Evolutionary conservation across 306 rosid genomes (phyloP).

Genomic region (Ochetophila trinervis): DNA sequence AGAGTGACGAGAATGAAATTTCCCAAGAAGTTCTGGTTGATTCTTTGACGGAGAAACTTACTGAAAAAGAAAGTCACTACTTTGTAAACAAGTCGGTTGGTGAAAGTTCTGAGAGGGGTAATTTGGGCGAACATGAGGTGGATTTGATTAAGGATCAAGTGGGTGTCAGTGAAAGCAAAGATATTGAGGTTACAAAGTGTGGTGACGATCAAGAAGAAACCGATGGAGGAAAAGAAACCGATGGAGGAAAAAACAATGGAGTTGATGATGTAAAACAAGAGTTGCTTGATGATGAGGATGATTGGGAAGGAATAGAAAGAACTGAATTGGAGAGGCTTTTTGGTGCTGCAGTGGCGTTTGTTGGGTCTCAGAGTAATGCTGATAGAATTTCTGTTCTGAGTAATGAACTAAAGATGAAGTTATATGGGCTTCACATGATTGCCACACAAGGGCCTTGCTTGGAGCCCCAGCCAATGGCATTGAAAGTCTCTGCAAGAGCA

Average conservation of each 20-base stretch:
- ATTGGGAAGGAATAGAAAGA: slow-evolving; percentile 80
- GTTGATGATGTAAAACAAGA: slow-evolving; percentile 15
- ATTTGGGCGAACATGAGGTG: slow-evolving; percentile 23
- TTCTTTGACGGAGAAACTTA: slow-evolving; percentile 26
- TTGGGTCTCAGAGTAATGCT: slow-evolving; percentile 34
- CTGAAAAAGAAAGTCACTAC: slow-evolving; percentile 17
- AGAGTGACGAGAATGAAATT: slow-evolving; percentile 17
- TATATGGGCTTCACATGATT: slow-evolving; percentile 61
- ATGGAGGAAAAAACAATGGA: slow-evolving; percentile 16
- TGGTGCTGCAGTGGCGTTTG: slow-evolving; percentile 51
- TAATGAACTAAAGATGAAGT: slow-evolving; percentile 47
- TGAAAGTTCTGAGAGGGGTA: slow-evolving; percentile 21
- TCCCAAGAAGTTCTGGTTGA: slow-evolving; percentile 24
- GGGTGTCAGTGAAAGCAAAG: slow-evolving; percentile 11
- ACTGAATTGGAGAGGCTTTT: slow-evolving; percentile 65
- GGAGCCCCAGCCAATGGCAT: slow-evolving; percentile 60
- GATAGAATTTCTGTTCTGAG: slow-evolving; percentile 30
- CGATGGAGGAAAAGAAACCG: slow-evolving; percentile 19
- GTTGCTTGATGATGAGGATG: slow-evolving; percentile 50
- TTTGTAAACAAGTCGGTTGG: slow-evolving; percentile 14
- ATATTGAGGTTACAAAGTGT: slow-evolving; percentile 23
- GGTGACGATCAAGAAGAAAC: slow-evolving; percentile 19
- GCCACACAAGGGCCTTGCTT: slow-evolving; percentile 71
- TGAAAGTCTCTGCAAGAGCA: slow-evolving; percentile 64
- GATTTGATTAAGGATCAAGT: slow-evolving; percentile 15